These are phyloP conservation scores for Oryza meyeriana DNA, from an alignment of 176 grass and related monocot genomes.

Conservation along the genomic window DNA sequence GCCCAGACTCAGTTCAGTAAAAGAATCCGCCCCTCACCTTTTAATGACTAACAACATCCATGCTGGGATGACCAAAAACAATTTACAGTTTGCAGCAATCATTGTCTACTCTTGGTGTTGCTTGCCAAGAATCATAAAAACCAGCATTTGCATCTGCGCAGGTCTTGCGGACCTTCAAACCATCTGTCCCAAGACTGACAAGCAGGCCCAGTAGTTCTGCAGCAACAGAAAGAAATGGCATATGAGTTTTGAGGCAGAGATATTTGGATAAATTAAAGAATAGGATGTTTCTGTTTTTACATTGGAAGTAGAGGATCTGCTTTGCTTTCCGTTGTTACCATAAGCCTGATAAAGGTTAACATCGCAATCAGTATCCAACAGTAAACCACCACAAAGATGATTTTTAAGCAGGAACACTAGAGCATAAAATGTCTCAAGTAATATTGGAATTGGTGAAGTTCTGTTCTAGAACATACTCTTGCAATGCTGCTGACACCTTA, in stretches of 20 bases:
- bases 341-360: constrained; percentile 49
- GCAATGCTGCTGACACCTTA: constrained; percentile 57
- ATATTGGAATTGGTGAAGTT: background rate
- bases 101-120: background rate
- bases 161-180: constrained; percentile 85
- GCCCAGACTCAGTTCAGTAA: background rate
- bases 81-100: constrained; percentile 18
- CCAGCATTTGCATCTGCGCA: constrained; percentile 72
- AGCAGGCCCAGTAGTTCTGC: constrained; percentile 62
- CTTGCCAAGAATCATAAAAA: constrained; percentile 53
- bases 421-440: background rate
- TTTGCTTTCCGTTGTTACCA: constrained; percentile 50
- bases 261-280: background rate
- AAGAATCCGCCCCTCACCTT: background rate
- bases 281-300: constrained; percentile 41
- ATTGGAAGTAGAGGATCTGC: constrained; percentile 81
- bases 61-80: background rate
- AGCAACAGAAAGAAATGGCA: background rate
- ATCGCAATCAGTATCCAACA: constrained; percentile 8
- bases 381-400: background rate
- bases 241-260: background rate
- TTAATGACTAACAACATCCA: constrained; percentile 1
- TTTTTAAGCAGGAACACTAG: background rate
- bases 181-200: constrained; percentile 71
- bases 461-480: constrained; percentile 55